A percentile compares a stretch with the other conserved stretches of the same genome.
Evolutionary conservation across 176 grass and related monocot species (phyloP).

Genomic region (Eremochloa ophiuroides): DNA sequence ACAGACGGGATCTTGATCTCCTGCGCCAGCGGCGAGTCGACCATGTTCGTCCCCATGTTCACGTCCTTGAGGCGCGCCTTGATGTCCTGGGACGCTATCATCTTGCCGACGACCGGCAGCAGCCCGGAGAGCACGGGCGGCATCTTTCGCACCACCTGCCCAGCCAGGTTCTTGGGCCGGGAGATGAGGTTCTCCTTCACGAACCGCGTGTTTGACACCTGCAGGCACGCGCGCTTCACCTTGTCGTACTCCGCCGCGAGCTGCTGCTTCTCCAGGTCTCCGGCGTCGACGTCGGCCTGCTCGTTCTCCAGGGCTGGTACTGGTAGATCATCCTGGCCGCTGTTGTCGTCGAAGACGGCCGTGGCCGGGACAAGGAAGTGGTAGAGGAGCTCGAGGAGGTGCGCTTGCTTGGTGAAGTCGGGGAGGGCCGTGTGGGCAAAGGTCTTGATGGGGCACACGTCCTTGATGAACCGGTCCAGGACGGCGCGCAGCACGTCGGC

Average conservation of each 20-base stretch:
- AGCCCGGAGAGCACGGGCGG: neutral
- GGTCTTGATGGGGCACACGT: neutral
- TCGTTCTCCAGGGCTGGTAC: neutral
- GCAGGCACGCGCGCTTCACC: neutral
- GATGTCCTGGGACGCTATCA: neutral
- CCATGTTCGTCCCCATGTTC: neutral
- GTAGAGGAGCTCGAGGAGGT: slow-evolving; percentile 9
- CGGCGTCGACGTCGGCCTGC: neutral
- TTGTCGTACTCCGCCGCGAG: neutral
- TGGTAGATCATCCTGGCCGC: neutral
- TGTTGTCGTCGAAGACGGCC: neutral
- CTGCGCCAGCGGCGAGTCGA: slow-evolving; percentile 41
- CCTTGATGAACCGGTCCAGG: neutral
- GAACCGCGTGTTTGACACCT: neutral
- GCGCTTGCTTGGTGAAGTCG: neutral
- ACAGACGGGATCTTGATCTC: slow-evolving; percentile 89
- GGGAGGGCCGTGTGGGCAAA: neutral
- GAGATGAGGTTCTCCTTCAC: neutral
- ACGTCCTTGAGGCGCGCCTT: slow-evolving; percentile 4
- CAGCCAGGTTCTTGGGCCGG: neutral
- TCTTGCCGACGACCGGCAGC: neutral
- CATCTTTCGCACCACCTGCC: neutral
- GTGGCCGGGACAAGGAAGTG: neutral
- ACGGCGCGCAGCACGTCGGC: neutral
- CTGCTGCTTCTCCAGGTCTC: neutral